Evolutionary conservation across 768 basidiomycete species (phyloP).

Genomic region (Suillus spraguei): DNA sequence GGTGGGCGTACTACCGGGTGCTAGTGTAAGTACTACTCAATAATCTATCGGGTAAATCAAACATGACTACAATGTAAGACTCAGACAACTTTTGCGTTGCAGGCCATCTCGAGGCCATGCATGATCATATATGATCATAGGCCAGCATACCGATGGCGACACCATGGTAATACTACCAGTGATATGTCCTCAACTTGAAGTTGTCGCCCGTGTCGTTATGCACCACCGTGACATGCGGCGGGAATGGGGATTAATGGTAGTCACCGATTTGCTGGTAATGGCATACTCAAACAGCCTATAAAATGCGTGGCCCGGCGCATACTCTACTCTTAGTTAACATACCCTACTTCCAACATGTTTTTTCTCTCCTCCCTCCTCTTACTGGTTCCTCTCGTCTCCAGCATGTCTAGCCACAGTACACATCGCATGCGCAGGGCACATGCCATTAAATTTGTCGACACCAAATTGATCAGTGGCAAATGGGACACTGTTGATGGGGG

Average conservation of each 20-base stretch:
- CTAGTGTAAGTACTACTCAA: neutral
- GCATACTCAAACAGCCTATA: neutral
- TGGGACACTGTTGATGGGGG: slow-evolving; percentile 51
- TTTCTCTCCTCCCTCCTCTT: slow-evolving; percentile 12
- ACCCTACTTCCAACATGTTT: neutral
- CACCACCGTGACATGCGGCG: neutral
- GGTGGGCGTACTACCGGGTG: too few species aligned
- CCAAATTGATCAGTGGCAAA: slow-evolving; percentile 42
- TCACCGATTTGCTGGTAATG: neutral
- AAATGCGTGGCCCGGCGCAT: neutral
- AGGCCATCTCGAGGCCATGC: neutral
- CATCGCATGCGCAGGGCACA: neutral
- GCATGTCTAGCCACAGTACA: neutral
- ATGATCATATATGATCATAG: neutral
- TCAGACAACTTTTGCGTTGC: neutral
- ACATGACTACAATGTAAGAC: neutral
- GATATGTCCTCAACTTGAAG: neutral
- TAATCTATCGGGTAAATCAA: neutral
- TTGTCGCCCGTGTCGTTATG: neutral
- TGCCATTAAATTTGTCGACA: slow-evolving; percentile 22
- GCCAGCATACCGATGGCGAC: neutral
- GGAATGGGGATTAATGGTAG: neutral
- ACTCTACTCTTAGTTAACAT: neutral
- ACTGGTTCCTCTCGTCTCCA: slow-evolving; percentile 26
- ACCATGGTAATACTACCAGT: neutral